These are phyloP conservation scores for Gautieria morchelliformis DNA, from an alignment of 768 basidiomycete species.

Conservation along the genomic window DNA sequence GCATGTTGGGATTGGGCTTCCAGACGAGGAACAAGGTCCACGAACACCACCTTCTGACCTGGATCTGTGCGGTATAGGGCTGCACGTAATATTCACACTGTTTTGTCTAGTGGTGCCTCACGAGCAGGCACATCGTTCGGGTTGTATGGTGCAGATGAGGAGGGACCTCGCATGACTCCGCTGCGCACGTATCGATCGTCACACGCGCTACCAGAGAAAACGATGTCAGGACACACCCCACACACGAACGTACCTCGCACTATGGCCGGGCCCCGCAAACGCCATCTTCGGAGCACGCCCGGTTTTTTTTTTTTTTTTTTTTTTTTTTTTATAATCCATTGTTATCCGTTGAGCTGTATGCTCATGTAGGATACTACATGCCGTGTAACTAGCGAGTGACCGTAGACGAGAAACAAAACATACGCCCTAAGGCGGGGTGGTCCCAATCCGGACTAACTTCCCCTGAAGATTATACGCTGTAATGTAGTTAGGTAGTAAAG, in stretches of 20 bases:
- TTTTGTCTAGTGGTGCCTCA: constrained; percentile 9
- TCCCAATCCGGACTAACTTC: too few species aligned
- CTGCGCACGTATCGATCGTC: constrained; percentile 34
- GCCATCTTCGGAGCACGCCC: constrained; percentile 43
- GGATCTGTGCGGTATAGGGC: background rate
- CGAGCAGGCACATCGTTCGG: constrained; percentile 28
- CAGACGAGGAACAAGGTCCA: background rate
- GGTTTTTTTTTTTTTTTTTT: too few species aligned
- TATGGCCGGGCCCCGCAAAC: constrained; percentile 4
- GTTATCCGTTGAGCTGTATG: too few species aligned
- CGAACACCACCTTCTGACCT: constrained; percentile 14
- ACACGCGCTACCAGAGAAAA: constrained; percentile 22
- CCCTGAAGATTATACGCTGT: too few species aligned
- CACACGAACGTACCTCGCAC: constrained; percentile 1
- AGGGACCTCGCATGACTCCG: constrained; percentile 27
- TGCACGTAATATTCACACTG: constrained; percentile 6
- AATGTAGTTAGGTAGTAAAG: too few species aligned
- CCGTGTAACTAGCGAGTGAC: too few species aligned
- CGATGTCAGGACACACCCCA: background rate
- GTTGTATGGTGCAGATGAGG: constrained; percentile 17
- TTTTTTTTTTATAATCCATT: too few species aligned
- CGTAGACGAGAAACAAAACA: too few species aligned
- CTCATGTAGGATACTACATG: too few species aligned
- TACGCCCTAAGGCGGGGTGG: too few species aligned
- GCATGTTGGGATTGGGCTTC: background rate